phyloP scores from a whole-genome alignment of 306 rosid genomes.

The Ormosia semicastrata region DNA sequence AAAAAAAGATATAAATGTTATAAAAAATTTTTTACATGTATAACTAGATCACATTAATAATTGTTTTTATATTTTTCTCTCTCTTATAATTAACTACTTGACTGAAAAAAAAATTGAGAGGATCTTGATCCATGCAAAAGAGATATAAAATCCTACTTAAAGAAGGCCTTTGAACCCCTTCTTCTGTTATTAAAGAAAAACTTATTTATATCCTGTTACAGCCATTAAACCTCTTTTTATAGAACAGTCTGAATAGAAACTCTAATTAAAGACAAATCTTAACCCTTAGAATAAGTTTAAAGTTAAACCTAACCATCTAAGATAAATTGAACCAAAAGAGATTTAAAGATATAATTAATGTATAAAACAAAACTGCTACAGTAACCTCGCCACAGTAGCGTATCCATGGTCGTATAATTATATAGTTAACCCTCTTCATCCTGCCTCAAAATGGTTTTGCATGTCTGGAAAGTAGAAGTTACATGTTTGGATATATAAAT shows the following conservation, averaged over 20 bases:
- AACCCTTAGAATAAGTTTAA: neutral
- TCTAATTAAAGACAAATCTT: neutral
- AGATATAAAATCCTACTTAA: neutral
- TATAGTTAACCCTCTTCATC: neutral
- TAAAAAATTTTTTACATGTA: too few relatives aligned
- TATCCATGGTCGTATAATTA: neutral
- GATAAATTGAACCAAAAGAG: too few relatives aligned
- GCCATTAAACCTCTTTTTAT: neutral
- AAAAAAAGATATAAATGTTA: too few relatives aligned
- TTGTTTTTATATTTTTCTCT: too few relatives aligned
- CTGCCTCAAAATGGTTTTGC: neutral
- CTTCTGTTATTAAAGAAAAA: neutral
- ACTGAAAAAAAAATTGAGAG: too few relatives aligned
- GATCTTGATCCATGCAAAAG: too few relatives aligned
- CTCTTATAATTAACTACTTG: too few relatives aligned
- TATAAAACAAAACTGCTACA: neutral
- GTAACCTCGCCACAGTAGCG: neutral
- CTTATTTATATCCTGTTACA: neutral
- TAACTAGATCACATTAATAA: too few relatives aligned
- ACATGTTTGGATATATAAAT: constrained; percentile 11
- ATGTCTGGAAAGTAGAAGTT: neutral
- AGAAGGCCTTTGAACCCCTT: neutral
- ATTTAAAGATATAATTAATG: neutral
- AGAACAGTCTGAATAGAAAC: neutral
- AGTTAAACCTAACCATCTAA: neutral